phyloP scores from a whole-genome alignment of 2,329 filamentous ascomycete species.

The Nannizziopsis barbatae region DNA sequence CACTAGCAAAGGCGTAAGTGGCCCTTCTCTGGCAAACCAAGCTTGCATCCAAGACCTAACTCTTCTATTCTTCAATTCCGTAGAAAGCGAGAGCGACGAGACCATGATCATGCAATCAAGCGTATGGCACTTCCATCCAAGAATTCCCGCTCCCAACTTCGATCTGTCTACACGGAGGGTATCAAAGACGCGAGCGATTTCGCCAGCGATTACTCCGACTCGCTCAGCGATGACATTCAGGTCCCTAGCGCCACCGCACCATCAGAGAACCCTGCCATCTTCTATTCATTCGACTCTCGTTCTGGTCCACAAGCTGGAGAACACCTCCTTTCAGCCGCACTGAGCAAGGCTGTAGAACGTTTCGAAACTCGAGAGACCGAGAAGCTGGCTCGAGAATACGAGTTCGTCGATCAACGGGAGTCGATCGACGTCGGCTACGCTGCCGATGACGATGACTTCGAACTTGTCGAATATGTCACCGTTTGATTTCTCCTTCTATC shows the following conservation, averaged over 20 bases:
- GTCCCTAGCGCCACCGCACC: slow-evolving; percentile 33
- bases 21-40: neutral
- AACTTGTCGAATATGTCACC: slow-evolving; percentile 1
- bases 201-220: slow-evolving; percentile 24
- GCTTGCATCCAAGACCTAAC: neutral
- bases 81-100: neutral
- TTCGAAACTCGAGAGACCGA: slow-evolving; percentile 51
- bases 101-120: neutral
- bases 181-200: slow-evolving; percentile 24
- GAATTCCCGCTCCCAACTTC: slow-evolving; percentile 20
- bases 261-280: slow-evolving; percentile 38
- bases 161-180: slow-evolving; percentile 25
- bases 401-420: slow-evolving; percentile 37
- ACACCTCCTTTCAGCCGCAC: slow-evolving; percentile 46
- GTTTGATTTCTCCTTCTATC: neutral
- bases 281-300: slow-evolving; percentile 45
- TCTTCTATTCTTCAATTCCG: neutral
- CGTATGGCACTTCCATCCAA: neutral
- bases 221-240: slow-evolving; percentile 20
- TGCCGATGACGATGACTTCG: slow-evolving; percentile 26
- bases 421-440: slow-evolving; percentile 26
- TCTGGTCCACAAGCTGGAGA: slow-evolving; percentile 43
- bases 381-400: slow-evolving; percentile 52
- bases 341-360: slow-evolving; percentile 48
- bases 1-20: neutral